These are phyloP conservation scores for Picochlorum sp. DNA, from an alignment of 139 green algal genomes.

Conservation along the genomic window DNA sequence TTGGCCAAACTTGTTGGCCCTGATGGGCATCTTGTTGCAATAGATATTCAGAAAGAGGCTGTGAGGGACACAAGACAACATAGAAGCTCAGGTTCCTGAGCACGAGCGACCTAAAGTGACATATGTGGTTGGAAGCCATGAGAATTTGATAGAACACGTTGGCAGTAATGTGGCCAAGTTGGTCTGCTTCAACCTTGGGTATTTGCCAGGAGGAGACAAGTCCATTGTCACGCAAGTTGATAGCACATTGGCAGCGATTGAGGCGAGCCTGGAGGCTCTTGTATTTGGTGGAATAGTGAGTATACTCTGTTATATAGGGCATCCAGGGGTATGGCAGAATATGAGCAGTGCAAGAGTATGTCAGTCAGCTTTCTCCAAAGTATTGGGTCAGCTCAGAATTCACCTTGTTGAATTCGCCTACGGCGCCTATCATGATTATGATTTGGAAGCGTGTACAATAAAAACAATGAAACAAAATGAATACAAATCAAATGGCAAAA, in stretches of 20 bases:
- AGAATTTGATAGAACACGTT: not conserved
- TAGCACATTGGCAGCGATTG: slow-evolving; percentile 41
- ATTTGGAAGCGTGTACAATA: slow-evolving; percentile 15
- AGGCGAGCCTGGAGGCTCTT: slow-evolving; percentile 38
- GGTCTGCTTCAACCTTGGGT: slow-evolving; percentile 50
- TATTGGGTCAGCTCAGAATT: slow-evolving; percentile 35
- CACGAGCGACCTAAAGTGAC: not conserved
- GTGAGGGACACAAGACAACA: not conserved
- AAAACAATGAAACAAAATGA: not conserved
- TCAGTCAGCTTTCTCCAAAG: slow-evolving; percentile 10
- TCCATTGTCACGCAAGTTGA: slow-evolving; percentile 18
- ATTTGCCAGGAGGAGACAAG: slow-evolving; percentile 49
- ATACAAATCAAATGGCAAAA: too few species aligned
- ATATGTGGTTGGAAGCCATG: not conserved
- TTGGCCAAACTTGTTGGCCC: slow-evolving; percentile 42
- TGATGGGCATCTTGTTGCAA: slow-evolving; percentile 32
- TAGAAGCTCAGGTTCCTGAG: not conserved
- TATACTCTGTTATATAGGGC: slow-evolving; percentile 50
- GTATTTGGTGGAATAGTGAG: slow-evolving; percentile 32
- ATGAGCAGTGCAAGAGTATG: slow-evolving; percentile 22
- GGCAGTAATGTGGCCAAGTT: slow-evolving; percentile 13
- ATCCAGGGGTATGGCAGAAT: slow-evolving; percentile 51
- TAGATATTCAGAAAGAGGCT: slow-evolving; percentile 52
- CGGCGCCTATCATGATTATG: slow-evolving; percentile 43
- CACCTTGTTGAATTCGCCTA: slow-evolving; percentile 40